phyloP scores from a whole-genome alignment of 106 monocot genomes.

The Platanthera zijinensis region DNA sequence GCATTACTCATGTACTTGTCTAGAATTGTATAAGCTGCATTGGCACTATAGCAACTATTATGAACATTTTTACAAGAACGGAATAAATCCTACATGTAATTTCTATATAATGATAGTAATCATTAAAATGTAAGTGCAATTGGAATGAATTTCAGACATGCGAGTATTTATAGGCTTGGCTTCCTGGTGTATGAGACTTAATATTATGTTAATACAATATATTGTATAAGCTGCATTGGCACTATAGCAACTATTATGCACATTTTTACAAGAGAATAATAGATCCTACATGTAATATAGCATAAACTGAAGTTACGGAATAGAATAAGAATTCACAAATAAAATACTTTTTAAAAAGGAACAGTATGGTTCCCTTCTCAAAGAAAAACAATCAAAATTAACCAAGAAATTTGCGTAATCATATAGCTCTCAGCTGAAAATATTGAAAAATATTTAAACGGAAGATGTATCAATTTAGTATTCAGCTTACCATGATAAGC shows the following conservation, averaged over 20 bases:
- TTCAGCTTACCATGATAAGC: slow-evolving; percentile 50
- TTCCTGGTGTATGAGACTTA: neutral
- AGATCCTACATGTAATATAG: neutral
- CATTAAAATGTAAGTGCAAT: neutral
- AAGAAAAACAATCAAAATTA: neutral
- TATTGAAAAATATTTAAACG: neutral
- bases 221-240: neutral
- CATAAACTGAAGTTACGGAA: neutral
- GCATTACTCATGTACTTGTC: too few species aligned
- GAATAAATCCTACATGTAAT: neutral
- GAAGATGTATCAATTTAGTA: neutral
- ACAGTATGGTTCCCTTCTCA: neutral
- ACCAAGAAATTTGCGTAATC: neutral
- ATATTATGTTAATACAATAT: neutral
- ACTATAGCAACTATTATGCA: neutral
- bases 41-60: neutral
- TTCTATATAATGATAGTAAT: neutral
- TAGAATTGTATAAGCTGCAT: neutral
- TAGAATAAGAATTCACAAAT: neutral
- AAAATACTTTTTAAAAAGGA: neutral
- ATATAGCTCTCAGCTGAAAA: neutral
- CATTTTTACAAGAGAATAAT: neutral
- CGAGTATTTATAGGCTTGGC: neutral
- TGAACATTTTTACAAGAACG: neutral
- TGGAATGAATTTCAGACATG: neutral